Evolutionary conservation across 331 rosid species (phyloP).

Genomic region (Malus hybrid): DNA sequence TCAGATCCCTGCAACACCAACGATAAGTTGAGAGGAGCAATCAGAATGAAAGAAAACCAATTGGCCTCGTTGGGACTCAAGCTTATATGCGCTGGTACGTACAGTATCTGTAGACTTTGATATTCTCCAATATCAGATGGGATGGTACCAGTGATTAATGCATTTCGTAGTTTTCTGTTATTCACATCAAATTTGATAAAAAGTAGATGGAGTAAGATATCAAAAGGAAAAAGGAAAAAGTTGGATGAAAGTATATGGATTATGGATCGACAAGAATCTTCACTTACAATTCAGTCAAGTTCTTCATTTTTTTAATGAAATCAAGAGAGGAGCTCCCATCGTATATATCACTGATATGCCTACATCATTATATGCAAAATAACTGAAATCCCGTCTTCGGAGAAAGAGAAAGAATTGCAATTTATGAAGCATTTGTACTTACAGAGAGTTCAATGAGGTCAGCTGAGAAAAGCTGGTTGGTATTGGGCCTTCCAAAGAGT

Average conservation of each 20-base stretch:
- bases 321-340: slow-evolving; percentile 62
- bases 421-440: slow-evolving; percentile 15
- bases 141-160: slow-evolving; percentile 45
- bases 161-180: slow-evolving; percentile 55
- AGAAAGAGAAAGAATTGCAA: background rate
- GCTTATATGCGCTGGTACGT: background rate
- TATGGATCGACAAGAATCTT: background rate
- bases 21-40: background rate
- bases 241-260: background rate
- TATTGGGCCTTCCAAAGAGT: too few relatives aligned
- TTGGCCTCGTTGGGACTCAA: background rate
- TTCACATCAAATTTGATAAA: background rate
- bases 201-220: background rate
- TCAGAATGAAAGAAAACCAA: slow-evolving; percentile 24
- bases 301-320: slow-evolving; percentile 45
- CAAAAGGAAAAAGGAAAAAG: background rate
- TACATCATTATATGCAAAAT: slow-evolving; percentile 20
- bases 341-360: slow-evolving; percentile 57
- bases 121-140: slow-evolving; percentile 48
- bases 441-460: slow-evolving; percentile 25
- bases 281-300: slow-evolving; percentile 43
- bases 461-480: too few relatives aligned
- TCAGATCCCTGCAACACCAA: slow-evolving; percentile 52
- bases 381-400: background rate
- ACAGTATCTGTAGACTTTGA: slow-evolving; percentile 9